These are phyloP conservation scores for Tricholoma flavovirens DNA, from an alignment of 768 basidiomycete species.

Conservation along the genomic window DNA sequence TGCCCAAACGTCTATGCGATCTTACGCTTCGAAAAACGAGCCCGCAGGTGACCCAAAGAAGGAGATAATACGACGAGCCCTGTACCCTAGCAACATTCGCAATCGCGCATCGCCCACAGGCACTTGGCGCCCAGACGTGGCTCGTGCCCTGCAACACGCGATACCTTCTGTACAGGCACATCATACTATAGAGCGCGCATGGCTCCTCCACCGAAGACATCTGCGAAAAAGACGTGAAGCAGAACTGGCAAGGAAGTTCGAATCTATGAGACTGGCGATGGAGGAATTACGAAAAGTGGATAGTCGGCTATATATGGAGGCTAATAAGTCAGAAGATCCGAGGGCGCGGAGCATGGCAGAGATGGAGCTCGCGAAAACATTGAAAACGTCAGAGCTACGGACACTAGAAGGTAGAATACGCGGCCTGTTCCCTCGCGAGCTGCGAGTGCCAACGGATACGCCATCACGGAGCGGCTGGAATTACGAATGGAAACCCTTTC, in stretches of 20 bases:
- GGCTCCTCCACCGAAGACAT: slow-evolving; percentile 76
- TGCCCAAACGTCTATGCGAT: slow-evolving; percentile 20
- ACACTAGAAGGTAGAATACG: slow-evolving; percentile 72
- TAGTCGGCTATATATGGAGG: slow-evolving; percentile 55
- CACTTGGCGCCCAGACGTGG: slow-evolving; percentile 78
- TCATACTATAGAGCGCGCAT: slow-evolving; percentile 88
- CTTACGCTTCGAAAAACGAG: slow-evolving; percentile 40
- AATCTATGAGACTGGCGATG: slow-evolving; percentile 82
- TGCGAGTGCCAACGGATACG: slow-evolving; percentile 82
- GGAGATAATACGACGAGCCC: slow-evolving; percentile 68
- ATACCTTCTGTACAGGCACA: slow-evolving; percentile 88
- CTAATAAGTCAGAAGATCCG: slow-evolving; percentile 73
- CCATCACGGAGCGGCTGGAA: slow-evolving; percentile 79
- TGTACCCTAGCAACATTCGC: slow-evolving; percentile 76
- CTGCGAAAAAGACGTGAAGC: slow-evolving; percentile 61
- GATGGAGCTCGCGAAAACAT: slow-evolving; percentile 50
- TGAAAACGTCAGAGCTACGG: slow-evolving; percentile 62
- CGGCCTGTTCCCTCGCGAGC: slow-evolving; percentile 83
- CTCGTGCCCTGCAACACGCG: slow-evolving; percentile 69
- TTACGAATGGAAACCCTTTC: slow-evolving; percentile 75
- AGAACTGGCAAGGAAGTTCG: slow-evolving; percentile 71
- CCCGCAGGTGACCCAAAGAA: slow-evolving; percentile 51
- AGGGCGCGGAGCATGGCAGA: slow-evolving; percentile 53
- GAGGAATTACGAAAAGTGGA: slow-evolving; percentile 66
- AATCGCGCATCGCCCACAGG: slow-evolving; percentile 72